phyloP scores from a whole-genome alignment of 1,284 basidiomycete genomes.

The Anthracocystis panici-leucophaei region DNA sequence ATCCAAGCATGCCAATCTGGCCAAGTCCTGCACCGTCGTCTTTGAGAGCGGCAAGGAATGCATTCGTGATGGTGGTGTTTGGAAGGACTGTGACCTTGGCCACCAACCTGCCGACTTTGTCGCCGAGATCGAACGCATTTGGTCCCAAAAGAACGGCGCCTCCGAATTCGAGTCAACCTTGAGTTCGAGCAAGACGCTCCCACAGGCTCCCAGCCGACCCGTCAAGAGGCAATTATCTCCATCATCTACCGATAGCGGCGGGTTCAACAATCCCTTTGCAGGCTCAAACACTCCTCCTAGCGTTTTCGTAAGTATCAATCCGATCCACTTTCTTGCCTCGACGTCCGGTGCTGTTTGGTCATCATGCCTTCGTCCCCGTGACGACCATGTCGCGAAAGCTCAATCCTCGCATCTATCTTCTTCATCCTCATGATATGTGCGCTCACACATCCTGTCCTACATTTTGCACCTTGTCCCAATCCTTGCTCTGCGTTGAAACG shows the following conservation, averaged over 20 bases:
- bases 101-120: constrained; percentile 55
- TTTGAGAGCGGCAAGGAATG: constrained; percentile 55
- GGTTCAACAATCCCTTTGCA: constrained; percentile 22
- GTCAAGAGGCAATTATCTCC: constrained; percentile 37
- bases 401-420: background rate
- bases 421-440: background rate
- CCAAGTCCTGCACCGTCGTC: constrained; percentile 50
- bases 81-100: constrained; percentile 60
- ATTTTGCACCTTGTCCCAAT: background rate
- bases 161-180: background rate
- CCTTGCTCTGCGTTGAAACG: background rate
- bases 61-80: constrained; percentile 51
- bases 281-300: constrained; percentile 54
- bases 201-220: constrained; percentile 12
- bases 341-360: background rate
- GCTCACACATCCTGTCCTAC: background rate
- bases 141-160: constrained; percentile 30
- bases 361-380: too few relatives aligned
- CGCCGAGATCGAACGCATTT: constrained; percentile 54
- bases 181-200: constrained; percentile 4
- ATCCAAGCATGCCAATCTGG: constrained; percentile 31
- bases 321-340: background rate
- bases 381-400: too few relatives aligned
- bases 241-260: constrained; percentile 12
- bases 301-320: constrained; percentile 58